Evolutionary conservation across 768 basidiomycete species (phyloP), one percentile per base, ranked within the genome.

Genomic region (Lactifluus subvellereus): DNA sequence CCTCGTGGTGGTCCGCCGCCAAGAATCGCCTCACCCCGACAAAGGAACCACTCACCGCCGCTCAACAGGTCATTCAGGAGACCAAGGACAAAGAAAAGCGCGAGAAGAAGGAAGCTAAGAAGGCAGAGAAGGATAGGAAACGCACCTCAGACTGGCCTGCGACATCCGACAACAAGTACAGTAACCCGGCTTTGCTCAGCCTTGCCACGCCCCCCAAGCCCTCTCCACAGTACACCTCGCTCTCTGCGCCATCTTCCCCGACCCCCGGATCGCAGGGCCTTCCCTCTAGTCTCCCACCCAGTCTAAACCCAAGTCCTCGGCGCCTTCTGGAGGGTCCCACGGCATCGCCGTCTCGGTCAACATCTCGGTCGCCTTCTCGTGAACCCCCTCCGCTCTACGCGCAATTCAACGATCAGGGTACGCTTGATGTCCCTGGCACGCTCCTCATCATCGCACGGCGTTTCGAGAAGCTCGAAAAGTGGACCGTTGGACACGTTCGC

Each of bases 391-490:
- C 88, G 1, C 70, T 89, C 35, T 93, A 94, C 68, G 88, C 88
- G 1, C 85, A 89, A 60, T 94, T 92, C 71, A 84, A 80, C 43
- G 61, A 80, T 1, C 82, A 86, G 53, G 91, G 91, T 3, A 81
- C 84, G 2, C 74, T 94, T 4, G 92, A 94, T 69, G 77, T 92
- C 9, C 82, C 86, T 11, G 84, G 81, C 1, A 93, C 91, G 0
- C 77, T 94, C 6, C 74, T 94, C 27, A 80, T 82, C 11, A 84
- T 94, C 48, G 88, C 89, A 13, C 83, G 82, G 61, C 84, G 91
- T 22, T 93, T 94, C 62, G 91, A 94, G 73, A 94, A 94, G 71
- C 80, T 94, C 13, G 91, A 94, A 71, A 88, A 88, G 66, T 94
- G 91, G 91, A 88, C 91, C 0, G 89, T 94, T 3, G 85, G 89